These are phyloP conservation scores for Aphanomyces euteiches DNA, from an alignment of 352 stramenopile genomes.

Conservation along the genomic window DNA sequence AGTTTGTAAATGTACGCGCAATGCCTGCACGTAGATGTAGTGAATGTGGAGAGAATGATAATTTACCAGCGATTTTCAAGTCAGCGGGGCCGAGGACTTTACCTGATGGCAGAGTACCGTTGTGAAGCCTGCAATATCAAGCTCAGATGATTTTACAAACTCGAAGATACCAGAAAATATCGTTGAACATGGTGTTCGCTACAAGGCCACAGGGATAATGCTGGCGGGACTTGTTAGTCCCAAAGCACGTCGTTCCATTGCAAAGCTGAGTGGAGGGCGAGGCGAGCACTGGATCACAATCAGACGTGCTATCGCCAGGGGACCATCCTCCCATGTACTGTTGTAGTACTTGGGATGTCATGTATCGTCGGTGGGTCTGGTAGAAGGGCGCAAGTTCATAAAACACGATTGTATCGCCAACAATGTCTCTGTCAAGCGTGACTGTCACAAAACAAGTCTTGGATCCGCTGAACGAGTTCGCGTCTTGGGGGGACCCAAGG, in stretches of 20 bases:
- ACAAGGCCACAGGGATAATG: slow-evolving; percentile 71
- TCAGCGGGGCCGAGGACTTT: slow-evolving; percentile 40
- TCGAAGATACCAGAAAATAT: slow-evolving; percentile 64
- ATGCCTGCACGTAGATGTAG: slow-evolving; percentile 28
- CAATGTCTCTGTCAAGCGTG: slow-evolving; percentile 48
- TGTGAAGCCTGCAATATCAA: slow-evolving; percentile 40
- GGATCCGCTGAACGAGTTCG: slow-evolving; percentile 66
- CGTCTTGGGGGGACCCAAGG: slow-evolving; percentile 37
- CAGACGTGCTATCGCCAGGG: slow-evolving; percentile 37
- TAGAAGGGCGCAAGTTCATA: slow-evolving; percentile 65
- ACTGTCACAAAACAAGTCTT: slow-evolving; percentile 69
- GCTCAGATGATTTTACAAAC: neutral
- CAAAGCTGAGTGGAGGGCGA: slow-evolving; percentile 41
- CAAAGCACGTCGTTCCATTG: slow-evolving; percentile 41
- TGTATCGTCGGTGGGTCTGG: slow-evolving; percentile 71
- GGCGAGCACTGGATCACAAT: slow-evolving; percentile 49
- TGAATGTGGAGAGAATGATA: neutral
- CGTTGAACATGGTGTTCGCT: slow-evolving; percentile 79
- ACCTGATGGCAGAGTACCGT: slow-evolving; percentile 46
- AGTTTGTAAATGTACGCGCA: slow-evolving; percentile 47
- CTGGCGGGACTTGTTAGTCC: slow-evolving; percentile 38
- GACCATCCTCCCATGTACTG: slow-evolving; percentile 65
- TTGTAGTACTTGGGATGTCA: slow-evolving; percentile 58
- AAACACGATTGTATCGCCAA: slow-evolving; percentile 43
- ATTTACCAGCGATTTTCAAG: slow-evolving; percentile 38